Base-by-base conservation (phyloP, 2,329 filamentous ascomycete species). In the Plectosphaerella plurivora region DNA sequence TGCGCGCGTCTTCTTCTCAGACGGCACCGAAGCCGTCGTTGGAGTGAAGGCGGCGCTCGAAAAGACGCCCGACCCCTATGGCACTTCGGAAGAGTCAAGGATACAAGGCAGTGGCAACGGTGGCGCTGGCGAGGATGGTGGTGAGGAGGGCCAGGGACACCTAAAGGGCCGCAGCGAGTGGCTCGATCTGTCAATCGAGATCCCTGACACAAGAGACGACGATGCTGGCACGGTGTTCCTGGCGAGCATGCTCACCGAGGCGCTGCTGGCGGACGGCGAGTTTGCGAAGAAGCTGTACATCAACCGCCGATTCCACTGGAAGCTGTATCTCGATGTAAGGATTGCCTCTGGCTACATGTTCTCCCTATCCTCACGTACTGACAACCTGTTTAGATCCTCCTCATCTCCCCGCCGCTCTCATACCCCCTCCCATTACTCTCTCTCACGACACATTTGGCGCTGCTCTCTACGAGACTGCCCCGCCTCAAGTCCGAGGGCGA, bases 31-130 rank as follows among this genome's bases (percentile, higher is more conserved):
- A 71, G 94, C 94, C 7, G 87, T 99, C 55, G 94, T 97, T 6
- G 94, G 94, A 45, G 87, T 97, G 55, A 99, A 97, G 73, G 91
- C 90, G 1, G 93, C 97, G 72, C 89, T 97, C 4, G 91, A 96
- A 69, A 86, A 82, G 74, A 91, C 87, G 46, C 59, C 54, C 14
- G 55, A 60, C 49, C 55, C 60, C 53, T 45, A 55, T 36, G 58
- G 60, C 39, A 59, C 56, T 42, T 64, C 59, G 42, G 60, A 64
- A 65, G 50, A 72, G 66, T 18, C 63, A 62, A 51, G 67, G 49
- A 33, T 8, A 33, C 28, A 33, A 33, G 22, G 22, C 22, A 22
- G 3, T 5, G 20, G 22, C 37, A 20, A 5, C n/a, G 65, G 71
- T 10, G 72, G 72, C 18, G 75, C 75, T 51, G 65, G 65, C 4